Conservation (phyloP, 1,284 basidiomycete species). For the Trichosporon inkin region DNA sequence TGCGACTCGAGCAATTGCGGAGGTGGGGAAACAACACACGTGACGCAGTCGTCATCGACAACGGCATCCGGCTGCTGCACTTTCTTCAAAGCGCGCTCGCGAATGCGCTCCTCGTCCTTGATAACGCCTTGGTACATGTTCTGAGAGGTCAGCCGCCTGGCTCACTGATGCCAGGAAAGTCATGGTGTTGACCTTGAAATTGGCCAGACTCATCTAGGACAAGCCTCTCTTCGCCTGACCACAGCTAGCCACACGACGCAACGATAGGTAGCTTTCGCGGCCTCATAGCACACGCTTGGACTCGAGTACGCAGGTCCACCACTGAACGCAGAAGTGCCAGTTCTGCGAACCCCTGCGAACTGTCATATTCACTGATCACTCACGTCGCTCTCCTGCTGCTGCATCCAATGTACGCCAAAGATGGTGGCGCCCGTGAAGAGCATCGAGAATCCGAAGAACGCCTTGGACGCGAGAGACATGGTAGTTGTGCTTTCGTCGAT, state of each 20-base stretch:
- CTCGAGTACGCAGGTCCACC: not conserved
- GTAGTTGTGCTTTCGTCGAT: not conserved
- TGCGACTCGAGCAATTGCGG: slow-evolving; percentile 41
- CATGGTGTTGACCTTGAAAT: too few species aligned
- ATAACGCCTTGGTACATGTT: slow-evolving; percentile 87
- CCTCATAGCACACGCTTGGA: not conserved
- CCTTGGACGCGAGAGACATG: slow-evolving; percentile 73
- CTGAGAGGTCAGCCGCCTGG: slow-evolving; percentile 50
- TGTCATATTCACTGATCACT: too few species aligned
- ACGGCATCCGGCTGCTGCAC: slow-evolving; percentile 33
- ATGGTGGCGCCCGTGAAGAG: slow-evolving; percentile 67
- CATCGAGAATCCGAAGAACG: slow-evolving; percentile 68
- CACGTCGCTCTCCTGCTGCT: slow-evolving; percentile 79
- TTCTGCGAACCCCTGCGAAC: too few species aligned
- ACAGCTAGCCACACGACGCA: not conserved
- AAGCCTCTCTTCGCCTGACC: too few species aligned
- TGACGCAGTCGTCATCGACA: slow-evolving; percentile 42
- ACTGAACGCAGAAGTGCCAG: too few species aligned
- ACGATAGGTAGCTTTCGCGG: not conserved
- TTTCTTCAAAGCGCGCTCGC: slow-evolving; percentile 29
- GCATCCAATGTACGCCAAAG: slow-evolving; percentile 87
- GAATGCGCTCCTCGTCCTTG: slow-evolving; percentile 70
- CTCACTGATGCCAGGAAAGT: too few species aligned
- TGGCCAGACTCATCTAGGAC: too few species aligned
- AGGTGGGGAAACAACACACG: slow-evolving; percentile 42